Percentiles rank a stretch among this genome's conserved stretches.
Evolutionary conservation across 2,329 filamentous ascomycete genomes (phyloP).

Genomic region (Didymellaceae sp.): DNA sequence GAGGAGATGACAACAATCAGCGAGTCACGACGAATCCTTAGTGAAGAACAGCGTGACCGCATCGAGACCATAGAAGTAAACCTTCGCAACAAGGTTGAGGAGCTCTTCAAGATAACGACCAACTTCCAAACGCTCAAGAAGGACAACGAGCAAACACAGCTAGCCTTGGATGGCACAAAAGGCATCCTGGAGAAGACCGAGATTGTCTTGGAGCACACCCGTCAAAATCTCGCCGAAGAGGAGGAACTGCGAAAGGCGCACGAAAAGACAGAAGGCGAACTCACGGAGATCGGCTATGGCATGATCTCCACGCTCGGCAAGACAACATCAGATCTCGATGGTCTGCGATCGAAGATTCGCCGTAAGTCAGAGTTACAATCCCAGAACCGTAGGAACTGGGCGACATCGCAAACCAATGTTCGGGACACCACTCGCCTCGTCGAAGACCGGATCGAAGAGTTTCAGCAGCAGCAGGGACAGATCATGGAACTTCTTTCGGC

Average conservation of each 20-base stretch:
- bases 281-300: conserved; percentile 74
- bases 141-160: conserved; percentile 79
- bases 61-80: conserved; percentile 92
- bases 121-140: conserved; percentile 89
- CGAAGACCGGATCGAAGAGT: conserved; percentile 74
- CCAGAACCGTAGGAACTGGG: conserved; percentile 81
- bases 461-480: conserved; percentile 74
- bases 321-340: conserved; percentile 80
- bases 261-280: conserved; percentile 79
- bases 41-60: conserved; percentile 89
- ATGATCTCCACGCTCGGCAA: conserved; percentile 79
- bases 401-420: conserved; percentile 76
- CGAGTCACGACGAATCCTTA: conserved; percentile 88
- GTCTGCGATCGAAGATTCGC: conserved; percentile 83
- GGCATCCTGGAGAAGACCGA: conserved; percentile 87
- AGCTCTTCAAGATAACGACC: conserved; percentile 84
- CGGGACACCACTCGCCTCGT: conserved; percentile 77
- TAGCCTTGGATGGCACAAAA: conserved; percentile 78
- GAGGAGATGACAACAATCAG: conserved; percentile 92
- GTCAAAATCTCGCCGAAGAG: conserved; percentile 79
- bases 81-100: conserved; percentile 90
- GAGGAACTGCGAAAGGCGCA: conserved; percentile 81
- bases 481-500: conserved; percentile 71
- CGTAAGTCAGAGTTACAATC: conserved; percentile 84
- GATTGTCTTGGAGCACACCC: conserved; percentile 78